phyloP scores from a whole-genome alignment of 768 basidiomycete genomes.

The Boletales sp. region DNA sequence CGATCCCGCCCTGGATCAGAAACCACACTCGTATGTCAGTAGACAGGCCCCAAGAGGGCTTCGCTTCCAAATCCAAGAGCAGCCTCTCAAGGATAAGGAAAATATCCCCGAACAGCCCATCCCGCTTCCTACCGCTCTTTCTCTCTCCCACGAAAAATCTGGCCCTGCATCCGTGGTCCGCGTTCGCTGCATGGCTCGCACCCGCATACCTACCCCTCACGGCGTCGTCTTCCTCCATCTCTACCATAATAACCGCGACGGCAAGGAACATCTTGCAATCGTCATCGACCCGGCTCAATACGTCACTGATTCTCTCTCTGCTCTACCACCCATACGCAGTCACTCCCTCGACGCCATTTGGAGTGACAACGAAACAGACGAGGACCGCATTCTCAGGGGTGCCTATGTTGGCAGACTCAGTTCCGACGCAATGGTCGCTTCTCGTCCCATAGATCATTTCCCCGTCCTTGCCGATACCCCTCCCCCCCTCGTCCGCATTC shows the following conservation, averaged over 20 bases:
- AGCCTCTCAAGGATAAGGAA: slow-evolving; percentile 40
- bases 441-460: slow-evolving; percentile 29
- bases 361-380: slow-evolving; percentile 82
- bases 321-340: slow-evolving; percentile 70
- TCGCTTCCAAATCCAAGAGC: slow-evolving; percentile 38
- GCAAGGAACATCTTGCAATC: slow-evolving; percentile 94
- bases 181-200: slow-evolving; percentile 94
- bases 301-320: slow-evolving; percentile 36
- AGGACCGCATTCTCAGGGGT: slow-evolving; percentile 90
- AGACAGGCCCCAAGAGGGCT: slow-evolving; percentile 70
- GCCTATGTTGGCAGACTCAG: slow-evolving; percentile 87
- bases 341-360: slow-evolving; percentile 78
- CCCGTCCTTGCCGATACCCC: slow-evolving; percentile 39
- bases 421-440: slow-evolving; percentile 46
- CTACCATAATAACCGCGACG: slow-evolving; percentile 90
- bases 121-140: slow-evolving; percentile 19
- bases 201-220: slow-evolving; percentile 94
- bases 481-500: slow-evolving; percentile 86
- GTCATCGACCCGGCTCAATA: slow-evolving; percentile 92
- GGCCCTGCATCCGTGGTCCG: slow-evolving; percentile 33
- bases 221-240: slow-evolving; percentile 91
- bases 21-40: slow-evolving; percentile 61
- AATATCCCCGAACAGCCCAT: slow-evolving; percentile 34
- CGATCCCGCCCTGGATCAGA: slow-evolving; percentile 40
- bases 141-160: not conserved